Evolutionary conservation across 2,329 filamentous ascomycete genomes (phyloP), one percentile per base, ranked within the genome.

Genomic region (Tolypocladium paradoxum): DNA sequence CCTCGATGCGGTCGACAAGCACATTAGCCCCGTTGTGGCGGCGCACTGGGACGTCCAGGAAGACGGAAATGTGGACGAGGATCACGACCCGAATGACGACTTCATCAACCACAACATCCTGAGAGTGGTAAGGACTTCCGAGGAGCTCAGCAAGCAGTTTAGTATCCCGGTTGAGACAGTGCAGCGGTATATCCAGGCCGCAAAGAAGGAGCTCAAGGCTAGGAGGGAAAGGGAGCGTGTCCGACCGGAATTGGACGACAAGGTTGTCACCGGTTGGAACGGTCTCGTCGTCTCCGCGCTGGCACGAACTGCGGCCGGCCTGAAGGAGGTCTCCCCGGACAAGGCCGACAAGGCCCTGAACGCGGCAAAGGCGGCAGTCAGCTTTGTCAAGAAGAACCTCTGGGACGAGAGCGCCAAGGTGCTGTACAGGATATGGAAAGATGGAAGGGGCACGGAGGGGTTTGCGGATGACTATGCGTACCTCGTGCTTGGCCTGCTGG

Each of bases 381-480:
- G 68, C 1, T 96, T 93, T 65, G 84, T 97, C 60, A 82, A 78
- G 61, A 70, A 77, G 12, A 79, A 87, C 27, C 76, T 97, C 1
- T 96, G 88, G 76, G 82, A 92, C 57, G 65, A 75, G 9, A 60
- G 73, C 0, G 76, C 75, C 0, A 79, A 80, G 48, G 78, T 79
- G 4, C 72, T 97, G 18, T 88, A 85, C 64, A 81, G 91, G 49
- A 82, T 92, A 43, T 95, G 86, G 69, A 82, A 83, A 33, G 81
- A 84, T 56, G 77, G 81, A 58, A 73, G 82, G 9, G 83, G 85
- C 31, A 76, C 82, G 20, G 76, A 77, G 38, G 91, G 82, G 0
- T 95, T 97, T 68, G 89, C 92, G 1, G 93, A 97, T 61, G 93
- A 99, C 70, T 97, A 97, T 65, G 90, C 92, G 3, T 96, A 92